Conservation (phyloP, 2,329 filamentous ascomycete genomes). For the Fusarium buharicum region DNA sequence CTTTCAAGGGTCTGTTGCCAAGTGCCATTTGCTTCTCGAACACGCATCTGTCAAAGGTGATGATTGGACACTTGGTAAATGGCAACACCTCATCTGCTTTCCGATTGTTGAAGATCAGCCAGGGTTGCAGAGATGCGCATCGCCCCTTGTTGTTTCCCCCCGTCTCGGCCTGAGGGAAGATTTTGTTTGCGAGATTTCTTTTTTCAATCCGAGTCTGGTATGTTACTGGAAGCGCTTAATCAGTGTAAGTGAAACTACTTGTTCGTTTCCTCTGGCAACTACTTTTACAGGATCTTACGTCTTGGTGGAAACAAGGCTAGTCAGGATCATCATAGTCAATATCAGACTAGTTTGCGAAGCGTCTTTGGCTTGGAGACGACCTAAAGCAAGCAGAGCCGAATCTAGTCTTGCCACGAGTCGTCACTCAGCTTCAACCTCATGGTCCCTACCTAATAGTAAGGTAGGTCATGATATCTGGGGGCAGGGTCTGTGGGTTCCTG, state of each 20-base stretch:
- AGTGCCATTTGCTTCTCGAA: slow-evolving; percentile 35
- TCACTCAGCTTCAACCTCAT: slow-evolving; percentile 24
- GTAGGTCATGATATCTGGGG: slow-evolving; percentile 32
- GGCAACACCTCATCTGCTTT: slow-evolving; percentile 32
- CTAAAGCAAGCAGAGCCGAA: slow-evolving; percentile 11
- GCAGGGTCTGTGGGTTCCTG: slow-evolving; percentile 40
- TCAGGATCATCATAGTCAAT: background rate
- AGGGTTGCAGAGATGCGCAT: slow-evolving; percentile 18
- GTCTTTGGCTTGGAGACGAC: background rate
- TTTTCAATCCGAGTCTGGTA: background rate
- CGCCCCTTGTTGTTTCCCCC: slow-evolving; percentile 20
- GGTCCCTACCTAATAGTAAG: background rate
- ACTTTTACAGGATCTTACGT: slow-evolving; percentile 14
- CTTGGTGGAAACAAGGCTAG: slow-evolving; percentile 8
- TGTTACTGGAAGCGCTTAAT: background rate
- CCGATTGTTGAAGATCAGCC: slow-evolving; percentile 36
- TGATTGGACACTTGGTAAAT: slow-evolving; percentile 32
- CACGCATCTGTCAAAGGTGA: slow-evolving; percentile 8
- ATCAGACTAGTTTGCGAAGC: background rate
- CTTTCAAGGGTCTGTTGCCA: slow-evolving; percentile 27
- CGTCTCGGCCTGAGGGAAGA: slow-evolving; percentile 26
- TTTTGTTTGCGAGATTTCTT: slow-evolving; percentile 11
- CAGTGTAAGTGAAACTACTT: slow-evolving; percentile 13
- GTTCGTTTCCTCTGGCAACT: background rate
- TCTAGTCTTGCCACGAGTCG: slow-evolving; percentile 24